Conservation (phyloP, 306 rosid species). For the Acacia acuminata region DNA sequence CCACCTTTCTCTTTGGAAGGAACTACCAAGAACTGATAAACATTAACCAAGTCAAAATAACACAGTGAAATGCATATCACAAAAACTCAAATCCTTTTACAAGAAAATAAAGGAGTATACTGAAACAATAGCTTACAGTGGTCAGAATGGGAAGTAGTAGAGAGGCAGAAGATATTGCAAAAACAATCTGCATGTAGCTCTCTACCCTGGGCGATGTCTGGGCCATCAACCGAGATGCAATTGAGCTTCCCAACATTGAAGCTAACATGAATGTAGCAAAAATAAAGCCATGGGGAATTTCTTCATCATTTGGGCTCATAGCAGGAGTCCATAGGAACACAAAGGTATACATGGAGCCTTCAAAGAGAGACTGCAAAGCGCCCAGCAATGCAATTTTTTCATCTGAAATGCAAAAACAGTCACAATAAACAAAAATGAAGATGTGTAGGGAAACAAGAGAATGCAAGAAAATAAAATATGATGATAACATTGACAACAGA, state of each 20-base stretch:
- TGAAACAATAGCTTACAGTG: constrained; percentile 55
- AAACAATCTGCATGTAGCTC: constrained; percentile 91
- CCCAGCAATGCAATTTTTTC: constrained; percentile 89
- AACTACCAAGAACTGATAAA: constrained; percentile 64
- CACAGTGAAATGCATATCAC: constrained; percentile 27
- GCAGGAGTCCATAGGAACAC: constrained; percentile 98
- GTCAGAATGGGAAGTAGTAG: constrained; percentile 76
- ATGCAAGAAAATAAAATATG: constrained; percentile 14
- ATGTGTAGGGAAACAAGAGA: constrained; percentile 18
- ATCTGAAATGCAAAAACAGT: constrained; percentile 48
- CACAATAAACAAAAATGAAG: constrained; percentile 18
- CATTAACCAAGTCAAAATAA: constrained; percentile 40
- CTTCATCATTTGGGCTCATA: constrained; percentile 91
- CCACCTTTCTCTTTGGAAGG: constrained; percentile 71
- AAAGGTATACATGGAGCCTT: constrained; percentile 95
- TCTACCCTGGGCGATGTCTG: constrained; percentile 68
- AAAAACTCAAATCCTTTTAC: background rate
- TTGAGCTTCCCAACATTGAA: constrained; percentile 96
- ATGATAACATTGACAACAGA: background rate
- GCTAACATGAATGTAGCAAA: constrained; percentile 96
- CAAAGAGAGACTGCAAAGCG: constrained; percentile 90
- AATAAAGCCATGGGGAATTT: constrained; percentile 89
- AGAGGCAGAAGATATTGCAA: constrained; percentile 63
- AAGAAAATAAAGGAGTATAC: background rate
- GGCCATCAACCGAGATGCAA: constrained; percentile 78